These are phyloP conservation scores for Sanghuangporus weigelae DNA, from an alignment of 1,284 basidiomycete genomes.

Conservation along the genomic window DNA sequence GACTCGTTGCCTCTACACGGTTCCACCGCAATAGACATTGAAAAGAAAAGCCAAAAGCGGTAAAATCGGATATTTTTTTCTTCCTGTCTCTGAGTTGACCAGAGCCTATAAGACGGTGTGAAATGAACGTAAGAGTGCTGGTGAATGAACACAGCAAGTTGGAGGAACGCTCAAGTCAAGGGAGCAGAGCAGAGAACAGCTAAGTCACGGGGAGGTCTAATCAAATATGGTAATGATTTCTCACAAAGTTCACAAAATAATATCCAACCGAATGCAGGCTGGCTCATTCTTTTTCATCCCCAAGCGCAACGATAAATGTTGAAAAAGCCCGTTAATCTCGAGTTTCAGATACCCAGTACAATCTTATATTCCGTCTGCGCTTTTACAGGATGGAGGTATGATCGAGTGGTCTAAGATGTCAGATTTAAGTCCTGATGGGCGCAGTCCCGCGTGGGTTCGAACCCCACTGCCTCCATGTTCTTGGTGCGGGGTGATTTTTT, in stretches of 20 bases:
- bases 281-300: too few species aligned
- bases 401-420: constrained; percentile 19
- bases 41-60: background rate
- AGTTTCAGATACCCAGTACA: too few species aligned
- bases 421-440: constrained; percentile 19
- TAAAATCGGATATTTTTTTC: background rate
- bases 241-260: too few species aligned
- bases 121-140: constrained; percentile 6
- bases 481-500: background rate
- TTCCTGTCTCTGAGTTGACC: background rate
- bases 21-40: background rate
- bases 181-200: too few species aligned
- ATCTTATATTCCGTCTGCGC: too few species aligned
- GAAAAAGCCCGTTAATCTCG: too few species aligned
- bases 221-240: too few species aligned
- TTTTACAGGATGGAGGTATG: constrained; percentile 14
- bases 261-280: too few species aligned
- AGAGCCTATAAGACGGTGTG: background rate
- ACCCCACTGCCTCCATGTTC: constrained; percentile 15
- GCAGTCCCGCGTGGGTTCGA: constrained; percentile 17
- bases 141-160: constrained; percentile 2
- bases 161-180: background rate
- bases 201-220: too few species aligned
- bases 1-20: background rate
- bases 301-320: too few species aligned